Evolutionary conservation across 805 yeast genomes (phyloP).

Genomic region (Yamadazyma phyllophila): DNA sequence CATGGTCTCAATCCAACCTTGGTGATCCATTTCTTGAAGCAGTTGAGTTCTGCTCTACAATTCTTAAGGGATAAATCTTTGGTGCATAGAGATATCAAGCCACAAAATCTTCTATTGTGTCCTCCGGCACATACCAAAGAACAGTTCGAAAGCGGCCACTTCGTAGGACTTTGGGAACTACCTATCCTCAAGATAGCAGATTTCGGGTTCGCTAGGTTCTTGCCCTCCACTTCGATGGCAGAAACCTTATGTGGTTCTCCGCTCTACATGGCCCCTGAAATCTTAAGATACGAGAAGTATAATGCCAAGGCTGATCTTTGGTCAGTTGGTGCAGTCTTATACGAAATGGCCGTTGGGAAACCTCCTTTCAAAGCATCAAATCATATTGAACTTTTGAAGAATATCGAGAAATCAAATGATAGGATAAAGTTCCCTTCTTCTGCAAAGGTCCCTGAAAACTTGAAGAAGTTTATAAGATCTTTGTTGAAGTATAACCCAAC

Average conservation of each 20-base stretch:
- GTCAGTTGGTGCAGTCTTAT: slow-evolving; percentile 96
- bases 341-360: slow-evolving; percentile 93
- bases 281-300: slow-evolving; percentile 88
- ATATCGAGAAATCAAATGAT: slow-evolving; percentile 81
- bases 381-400: slow-evolving; percentile 84
- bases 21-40: slow-evolving; percentile 82
- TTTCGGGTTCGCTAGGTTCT: slow-evolving; percentile 93
- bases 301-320: slow-evolving; percentile 96
- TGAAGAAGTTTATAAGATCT: slow-evolving; percentile 69
- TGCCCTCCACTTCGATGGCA: slow-evolving; percentile 91
- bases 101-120: slow-evolving; percentile 79
- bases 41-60: slow-evolving; percentile 77
- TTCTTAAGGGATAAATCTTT: slow-evolving; percentile 80
- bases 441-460: slow-evolving; percentile 60
- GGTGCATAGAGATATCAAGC: slow-evolving; percentile 94
- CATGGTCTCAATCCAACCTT: slow-evolving; percentile 79
- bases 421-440: slow-evolving; percentile 71
- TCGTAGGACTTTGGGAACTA: slow-evolving; percentile 80
- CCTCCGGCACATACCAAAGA: slow-evolving; percentile 72
- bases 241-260: slow-evolving; percentile 98
- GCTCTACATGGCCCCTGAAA: slow-evolving; percentile 98
- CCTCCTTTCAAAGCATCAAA: slow-evolving; percentile 95
- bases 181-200: slow-evolving; percentile 94
- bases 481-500: slow-evolving; percentile 81
- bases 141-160: slow-evolving; percentile 56